Evolutionary conservation across 306 rosid genomes (phyloP), one percentile per base, ranked within the genome.

Genomic region (Glycyrrhiza uralensis): DNA sequence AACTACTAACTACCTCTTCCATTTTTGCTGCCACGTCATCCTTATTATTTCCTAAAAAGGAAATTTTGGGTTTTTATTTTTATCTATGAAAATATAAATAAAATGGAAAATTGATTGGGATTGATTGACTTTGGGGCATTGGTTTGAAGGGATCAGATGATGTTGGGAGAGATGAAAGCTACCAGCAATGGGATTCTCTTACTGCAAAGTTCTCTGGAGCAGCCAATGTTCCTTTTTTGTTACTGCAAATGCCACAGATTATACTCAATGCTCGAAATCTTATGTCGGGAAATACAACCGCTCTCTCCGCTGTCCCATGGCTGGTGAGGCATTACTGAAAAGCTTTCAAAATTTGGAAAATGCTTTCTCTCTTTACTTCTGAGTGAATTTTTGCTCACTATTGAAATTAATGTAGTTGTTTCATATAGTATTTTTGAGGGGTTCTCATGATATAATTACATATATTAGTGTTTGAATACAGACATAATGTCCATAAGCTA

Each of bases 181-280:
- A 85, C 72, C 54, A 82, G 79, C 86, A 91, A 72, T 93, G 98
- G 98, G 84, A 81, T 76, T 86, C 90, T 1, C 77, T 90, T 73
- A 89, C 98, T 2, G 86, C 97, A 11, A 88, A 86, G 55, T 89
- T 91, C 85, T 76, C 98, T 4, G 97, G 78, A 46, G 98, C 95
- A 29, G 78, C 98, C 23, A 94, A 89, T 76, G 19, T 91, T 64
- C 97, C 98, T 0, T 94, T 91, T 72, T 79, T 93, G 60, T 73
- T 93, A 17, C 84, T 93, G 41, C 98, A 93, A 72, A 66, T 89
- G 84, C 97, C 97, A 15, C 97, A 92, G 70, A 92, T 92, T 76
- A 65, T 87, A 42, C 97, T 92, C 30, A 92, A 92, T 66, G 81
- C 97, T 36, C 83, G 83, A 15, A 92, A 92, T 75, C 97, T 92